phyloP scores from a whole-genome alignment of 768 basidiomycete genomes.

The Pleurotus cornucopiae region DNA sequence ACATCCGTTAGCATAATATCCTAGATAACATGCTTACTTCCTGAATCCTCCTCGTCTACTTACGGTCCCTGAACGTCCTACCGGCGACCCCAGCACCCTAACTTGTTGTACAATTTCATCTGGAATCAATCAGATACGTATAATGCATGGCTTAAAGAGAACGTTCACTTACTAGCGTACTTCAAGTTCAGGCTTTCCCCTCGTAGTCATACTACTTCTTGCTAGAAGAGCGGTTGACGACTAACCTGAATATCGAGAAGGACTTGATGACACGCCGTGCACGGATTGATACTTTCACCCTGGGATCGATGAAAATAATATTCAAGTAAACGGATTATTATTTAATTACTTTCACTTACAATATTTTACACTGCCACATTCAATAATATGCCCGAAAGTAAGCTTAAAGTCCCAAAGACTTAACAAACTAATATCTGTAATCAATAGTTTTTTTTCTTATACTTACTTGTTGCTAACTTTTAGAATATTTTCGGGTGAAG shows the following conservation, averaged over 20 bases:
- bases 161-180: constrained; percentile 57
- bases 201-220: constrained; percentile 97
- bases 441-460: no score
- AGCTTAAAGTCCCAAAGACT: no score
- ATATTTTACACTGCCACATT: no score
- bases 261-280: constrained; percentile 48
- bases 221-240: constrained; percentile 68
- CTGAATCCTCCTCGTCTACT: constrained; percentile 46
- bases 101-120: constrained; percentile 79
- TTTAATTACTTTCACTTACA: no score
- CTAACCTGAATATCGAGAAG: constrained; percentile 82
- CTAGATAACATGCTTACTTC: constrained; percentile 52
- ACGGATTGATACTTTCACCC: no score
- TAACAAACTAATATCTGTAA: no score
- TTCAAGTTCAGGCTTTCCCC: constrained; percentile 64
- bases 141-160: constrained; percentile 2
- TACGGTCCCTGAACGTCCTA: constrained; percentile 65
- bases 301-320: no score
- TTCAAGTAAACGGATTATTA: no score
- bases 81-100: constrained; percentile 53
- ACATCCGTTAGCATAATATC: neutral
- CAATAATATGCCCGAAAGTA: no score
- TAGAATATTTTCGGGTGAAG: no score
- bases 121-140: constrained; percentile 19
- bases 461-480: no score